Percentiles rank a stretch among this genome's conserved stretches.
Evolutionary conservation across 1,139 yeast species (phyloP).

Genomic region (Eremothecium cymbalariae): DNA sequence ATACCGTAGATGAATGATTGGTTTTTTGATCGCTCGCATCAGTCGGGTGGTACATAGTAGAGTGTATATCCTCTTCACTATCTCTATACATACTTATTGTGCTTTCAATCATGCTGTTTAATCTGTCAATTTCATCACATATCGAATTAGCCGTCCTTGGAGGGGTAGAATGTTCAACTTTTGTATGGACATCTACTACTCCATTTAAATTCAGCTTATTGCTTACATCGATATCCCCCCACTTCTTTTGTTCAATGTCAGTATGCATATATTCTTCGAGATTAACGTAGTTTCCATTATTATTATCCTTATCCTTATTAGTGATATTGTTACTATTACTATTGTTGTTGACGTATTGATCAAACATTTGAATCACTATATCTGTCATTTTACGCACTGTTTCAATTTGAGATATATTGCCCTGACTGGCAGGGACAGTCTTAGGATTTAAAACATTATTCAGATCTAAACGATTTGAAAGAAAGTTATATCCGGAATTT

Average conservation of each 20-base stretch:
- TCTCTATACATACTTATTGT: conserved; percentile 1
- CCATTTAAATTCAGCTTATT: no score
- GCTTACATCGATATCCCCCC: no score
- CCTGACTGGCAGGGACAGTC: background rate
- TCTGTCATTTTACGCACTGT: conserved; percentile 4
- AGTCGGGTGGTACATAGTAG: background rate
- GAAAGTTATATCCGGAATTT: no score
- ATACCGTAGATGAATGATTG: background rate
- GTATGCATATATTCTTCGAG: no score
- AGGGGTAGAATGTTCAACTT: no score
- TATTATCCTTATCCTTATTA: no score
- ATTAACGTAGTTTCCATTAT: no score
- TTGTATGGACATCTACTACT: no score
- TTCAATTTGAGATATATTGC: background rate
- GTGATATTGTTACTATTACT: no score
- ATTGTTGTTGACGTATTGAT: conserved; percentile 1
- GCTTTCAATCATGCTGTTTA: conserved; percentile 4
- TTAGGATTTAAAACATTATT: background rate
- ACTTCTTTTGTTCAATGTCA: no score
- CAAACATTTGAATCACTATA: conserved; percentile 5
- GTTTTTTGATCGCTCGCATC: conserved; percentile 1
- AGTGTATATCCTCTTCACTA: background rate
- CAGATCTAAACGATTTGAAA: background rate
- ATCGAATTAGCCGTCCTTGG: conserved; percentile 1
- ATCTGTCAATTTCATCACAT: conserved; percentile 2